These are phyloP conservation scores for Cercospora zeae-maydis DNA, from an alignment of 2,329 filamentous ascomycete species.

Conservation along the genomic window DNA sequence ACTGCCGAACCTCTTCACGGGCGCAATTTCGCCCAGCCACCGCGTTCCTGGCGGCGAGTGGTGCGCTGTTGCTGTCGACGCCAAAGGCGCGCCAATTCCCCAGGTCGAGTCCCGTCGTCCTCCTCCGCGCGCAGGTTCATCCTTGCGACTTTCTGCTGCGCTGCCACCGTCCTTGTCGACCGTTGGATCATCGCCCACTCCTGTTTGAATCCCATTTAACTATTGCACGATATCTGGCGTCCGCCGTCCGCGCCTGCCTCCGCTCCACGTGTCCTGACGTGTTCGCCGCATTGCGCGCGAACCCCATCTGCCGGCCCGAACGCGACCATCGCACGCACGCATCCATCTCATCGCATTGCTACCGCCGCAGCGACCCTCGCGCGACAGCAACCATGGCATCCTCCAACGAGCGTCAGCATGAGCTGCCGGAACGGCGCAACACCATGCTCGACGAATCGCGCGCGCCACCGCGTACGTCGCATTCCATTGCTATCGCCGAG, in stretches of 20 bases:
- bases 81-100: background rate
- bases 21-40: background rate
- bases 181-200: background rate
- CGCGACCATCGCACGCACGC: constrained; percentile 4
- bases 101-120: background rate
- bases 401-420: constrained; percentile 10
- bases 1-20: background rate
- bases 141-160: background rate
- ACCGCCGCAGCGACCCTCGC: background rate
- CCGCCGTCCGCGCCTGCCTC: background rate
- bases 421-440: constrained; percentile 61
- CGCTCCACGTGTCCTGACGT: constrained; percentile 1
- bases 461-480: constrained; percentile 59
- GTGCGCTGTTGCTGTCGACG: background rate
- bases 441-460: constrained; percentile 61
- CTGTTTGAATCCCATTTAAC: background rate
- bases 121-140: constrained; percentile 1
- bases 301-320: background rate
- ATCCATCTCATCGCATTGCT: background rate
- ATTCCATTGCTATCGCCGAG: background rate
- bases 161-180: background rate
- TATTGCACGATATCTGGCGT: background rate
- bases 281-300: background rate
- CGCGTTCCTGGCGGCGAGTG: background rate
- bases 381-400: constrained; percentile 3